Evolutionary conservation across 2,329 filamentous ascomycete genomes (phyloP).

Genomic region (Ascochyta viciae-villosae): DNA sequence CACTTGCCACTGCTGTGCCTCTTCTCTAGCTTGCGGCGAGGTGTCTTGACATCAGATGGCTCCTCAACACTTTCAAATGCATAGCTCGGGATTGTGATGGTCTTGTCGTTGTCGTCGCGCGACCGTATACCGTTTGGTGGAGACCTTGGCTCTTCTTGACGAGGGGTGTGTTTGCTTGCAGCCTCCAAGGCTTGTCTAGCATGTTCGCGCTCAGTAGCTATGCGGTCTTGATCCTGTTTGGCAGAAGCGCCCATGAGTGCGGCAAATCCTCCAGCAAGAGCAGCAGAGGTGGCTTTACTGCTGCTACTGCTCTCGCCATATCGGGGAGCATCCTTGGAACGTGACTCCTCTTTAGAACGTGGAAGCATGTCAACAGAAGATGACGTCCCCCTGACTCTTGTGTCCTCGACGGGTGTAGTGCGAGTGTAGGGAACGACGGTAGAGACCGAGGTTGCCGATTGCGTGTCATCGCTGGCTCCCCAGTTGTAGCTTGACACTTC

Average conservation of each 20-base stretch:
- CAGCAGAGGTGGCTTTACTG: conserved; percentile 27
- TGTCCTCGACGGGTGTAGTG: not conserved
- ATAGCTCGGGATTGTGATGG: conserved; percentile 39
- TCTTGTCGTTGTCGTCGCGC: conserved; percentile 22
- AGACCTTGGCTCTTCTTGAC: conserved; percentile 19
- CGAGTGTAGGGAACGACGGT: conserved; percentile 13
- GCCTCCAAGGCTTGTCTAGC: conserved; percentile 36
- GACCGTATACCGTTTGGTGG: conserved; percentile 28
- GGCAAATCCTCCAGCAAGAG: conserved; percentile 44
- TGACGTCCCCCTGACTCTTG: not conserved
- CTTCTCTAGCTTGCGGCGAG: conserved; percentile 58
- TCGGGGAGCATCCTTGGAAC: conserved; percentile 15
- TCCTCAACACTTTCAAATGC: conserved; percentile 47
- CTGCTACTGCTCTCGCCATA: conserved; percentile 14
- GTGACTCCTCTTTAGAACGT: conserved; percentile 4
- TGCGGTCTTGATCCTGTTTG: conserved; percentile 45
- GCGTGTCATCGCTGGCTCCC: conserved; percentile 15
- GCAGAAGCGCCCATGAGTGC: conserved; percentile 40
- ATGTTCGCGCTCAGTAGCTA: conserved; percentile 37
- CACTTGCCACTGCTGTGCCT: conserved; percentile 51
- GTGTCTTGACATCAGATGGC: conserved; percentile 46
- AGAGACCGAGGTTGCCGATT: conserved; percentile 11
- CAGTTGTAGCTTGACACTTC: conserved; percentile 11
- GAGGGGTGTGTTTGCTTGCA: conserved; percentile 24
- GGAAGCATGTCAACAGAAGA: not conserved